Conservation (phyloP, 2,329 filamentous ascomycete species). For the Elsinoe australis region DNA sequence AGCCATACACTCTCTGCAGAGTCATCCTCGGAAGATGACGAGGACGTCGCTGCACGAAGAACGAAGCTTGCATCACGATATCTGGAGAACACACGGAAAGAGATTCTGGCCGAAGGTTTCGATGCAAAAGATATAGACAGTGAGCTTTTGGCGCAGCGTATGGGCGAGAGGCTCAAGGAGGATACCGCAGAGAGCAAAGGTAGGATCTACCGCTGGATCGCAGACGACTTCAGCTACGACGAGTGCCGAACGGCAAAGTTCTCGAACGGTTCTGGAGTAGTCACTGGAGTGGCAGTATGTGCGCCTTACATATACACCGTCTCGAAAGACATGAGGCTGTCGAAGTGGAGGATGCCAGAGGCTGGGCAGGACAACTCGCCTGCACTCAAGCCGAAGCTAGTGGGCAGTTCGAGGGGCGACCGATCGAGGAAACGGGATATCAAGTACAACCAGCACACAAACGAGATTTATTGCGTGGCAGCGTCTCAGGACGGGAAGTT, state of each 20-base stretch:
- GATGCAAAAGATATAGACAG: slow-evolving; percentile 90
- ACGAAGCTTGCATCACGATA: slow-evolving; percentile 85
- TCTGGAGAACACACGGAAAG: slow-evolving; percentile 77
- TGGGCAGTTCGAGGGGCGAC: slow-evolving; percentile 57
- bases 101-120: slow-evolving; percentile 72
- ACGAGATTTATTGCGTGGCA: slow-evolving; percentile 72
- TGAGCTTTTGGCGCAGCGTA: slow-evolving; percentile 66
- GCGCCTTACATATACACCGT: slow-evolving; percentile 80
- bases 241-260: slow-evolving; percentile 63
- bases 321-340: slow-evolving; percentile 73
- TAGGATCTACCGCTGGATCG: slow-evolving; percentile 74
- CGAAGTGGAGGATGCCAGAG: slow-evolving; percentile 77
- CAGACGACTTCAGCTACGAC: slow-evolving; percentile 62
- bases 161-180: slow-evolving; percentile 69
- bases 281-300: slow-evolving; percentile 73
- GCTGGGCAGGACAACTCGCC: slow-evolving; percentile 30
- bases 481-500: slow-evolving; percentile 85
- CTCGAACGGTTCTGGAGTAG: slow-evolving; percentile 66
- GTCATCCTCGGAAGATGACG: slow-evolving; percentile 50
- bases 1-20: slow-evolving; percentile 21
- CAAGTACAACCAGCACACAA: slow-evolving; percentile 63
- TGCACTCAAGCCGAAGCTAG: slow-evolving; percentile 52
- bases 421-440: slow-evolving; percentile 54
- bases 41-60: slow-evolving; percentile 83
- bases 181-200: slow-evolving; percentile 90